A percentile compares a stretch with the other conserved stretches of the same genome.
Conservation (phyloP, 306 rosid species). For the Psophocarpus tetragonolobus region DNA sequence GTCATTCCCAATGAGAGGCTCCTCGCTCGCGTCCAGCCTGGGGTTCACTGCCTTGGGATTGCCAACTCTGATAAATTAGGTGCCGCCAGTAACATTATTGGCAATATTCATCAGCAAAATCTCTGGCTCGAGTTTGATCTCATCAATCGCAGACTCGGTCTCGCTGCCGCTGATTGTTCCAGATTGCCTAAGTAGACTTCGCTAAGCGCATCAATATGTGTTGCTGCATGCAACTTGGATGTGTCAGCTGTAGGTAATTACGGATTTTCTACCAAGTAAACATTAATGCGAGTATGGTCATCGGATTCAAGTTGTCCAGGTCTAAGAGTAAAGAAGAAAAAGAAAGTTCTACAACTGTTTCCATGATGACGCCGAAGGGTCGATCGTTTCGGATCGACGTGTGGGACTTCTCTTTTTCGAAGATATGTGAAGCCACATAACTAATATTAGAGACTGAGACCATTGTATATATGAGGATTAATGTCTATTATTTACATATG, state of each 20-base stretch:
- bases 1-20: conserved; percentile 51
- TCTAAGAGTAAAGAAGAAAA: conserved; percentile 2
- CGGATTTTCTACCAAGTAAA: too few relatives aligned
- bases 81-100: conserved; percentile 75
- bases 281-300: too few relatives aligned
- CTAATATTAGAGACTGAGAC: conserved; percentile 31
- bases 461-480: conserved; percentile 51
- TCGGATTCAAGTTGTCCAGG: too few relatives aligned
- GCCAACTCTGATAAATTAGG: conserved; percentile 75
- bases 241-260: conserved; percentile 7
- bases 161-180: conserved; percentile 76
- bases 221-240: conserved; percentile 5
- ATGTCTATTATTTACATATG: background rate
- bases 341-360: background rate
- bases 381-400: conserved; percentile 2
- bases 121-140: conserved; percentile 91
- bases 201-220: background rate
- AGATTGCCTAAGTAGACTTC: conserved; percentile 32
- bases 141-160: conserved; percentile 64
- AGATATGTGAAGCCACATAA: conserved; percentile 11
- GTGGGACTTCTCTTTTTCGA: conserved; percentile 28
- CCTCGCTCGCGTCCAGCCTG: conserved; percentile 63
- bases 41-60: conserved; percentile 77
- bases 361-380: conserved; percentile 26
- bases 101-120: conserved; percentile 80